Conservation (phyloP, 345 rosid genomes). For the Laguncularia racemosa region DNA sequence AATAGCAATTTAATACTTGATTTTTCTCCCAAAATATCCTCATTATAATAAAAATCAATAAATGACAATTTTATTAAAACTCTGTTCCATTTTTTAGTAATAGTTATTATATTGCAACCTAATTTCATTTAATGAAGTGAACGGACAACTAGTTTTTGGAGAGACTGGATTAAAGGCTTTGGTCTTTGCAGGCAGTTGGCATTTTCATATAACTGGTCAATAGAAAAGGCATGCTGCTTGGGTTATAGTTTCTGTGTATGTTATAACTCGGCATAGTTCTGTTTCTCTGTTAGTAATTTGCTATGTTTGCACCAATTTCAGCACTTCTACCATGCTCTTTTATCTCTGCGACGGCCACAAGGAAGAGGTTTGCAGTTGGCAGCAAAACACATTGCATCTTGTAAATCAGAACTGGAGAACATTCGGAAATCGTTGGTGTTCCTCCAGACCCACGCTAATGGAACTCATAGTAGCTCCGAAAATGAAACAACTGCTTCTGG, state of each 20-base stretch:
- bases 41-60: too few relatives aligned
- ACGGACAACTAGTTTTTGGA: too few relatives aligned
- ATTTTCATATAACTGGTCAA: too few relatives aligned
- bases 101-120: too few relatives aligned
- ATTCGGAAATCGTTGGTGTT: constrained; percentile 48
- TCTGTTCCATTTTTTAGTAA: too few relatives aligned
- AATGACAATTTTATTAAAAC: too few relatives aligned
- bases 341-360: constrained; percentile 85
- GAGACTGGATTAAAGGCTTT: too few relatives aligned
- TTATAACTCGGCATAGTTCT: not conserved
- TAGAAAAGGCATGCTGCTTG: not conserved
- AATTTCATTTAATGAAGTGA: too few relatives aligned
- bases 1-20: too few relatives aligned
- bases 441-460: constrained; percentile 26
- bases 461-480: constrained; percentile 35
- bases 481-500: constrained; percentile 90
- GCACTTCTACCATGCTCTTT: constrained; percentile 86
- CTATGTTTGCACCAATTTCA: constrained; percentile 31
- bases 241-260: too few relatives aligned
- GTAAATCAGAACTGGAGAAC: constrained; percentile 68
- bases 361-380: constrained; percentile 94
- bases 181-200: too few relatives aligned
- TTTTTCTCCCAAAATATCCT: too few relatives aligned
- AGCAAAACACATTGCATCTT: constrained; percentile 75
- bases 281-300: constrained; percentile 9